Conservation (phyloP, 2,329 filamentous ascomycete species). For the Colletotrichum plurivorum region DNA sequence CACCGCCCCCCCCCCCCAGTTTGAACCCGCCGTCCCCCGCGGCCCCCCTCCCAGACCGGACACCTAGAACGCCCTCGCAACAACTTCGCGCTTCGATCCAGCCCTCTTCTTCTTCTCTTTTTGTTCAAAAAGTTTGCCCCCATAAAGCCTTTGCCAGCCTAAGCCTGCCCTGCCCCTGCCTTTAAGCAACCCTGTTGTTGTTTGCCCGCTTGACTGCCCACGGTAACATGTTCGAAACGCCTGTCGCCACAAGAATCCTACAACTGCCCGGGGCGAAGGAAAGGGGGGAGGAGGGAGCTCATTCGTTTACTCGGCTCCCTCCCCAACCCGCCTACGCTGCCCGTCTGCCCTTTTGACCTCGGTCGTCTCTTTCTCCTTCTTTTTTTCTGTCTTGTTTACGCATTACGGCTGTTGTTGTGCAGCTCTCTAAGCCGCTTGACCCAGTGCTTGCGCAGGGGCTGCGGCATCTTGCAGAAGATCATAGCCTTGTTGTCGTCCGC, state of each 20-base stretch:
- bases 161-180: constrained; percentile 7
- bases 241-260: constrained; percentile 16
- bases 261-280: background rate
- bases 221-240: constrained; percentile 4
- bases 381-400: constrained; percentile 25
- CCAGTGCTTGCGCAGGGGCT: constrained; percentile 68
- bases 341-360: constrained; percentile 6
- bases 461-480: constrained; percentile 74
- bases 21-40: constrained; percentile 15
- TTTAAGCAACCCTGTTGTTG: constrained; percentile 5
- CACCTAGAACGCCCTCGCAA: constrained; percentile 39
- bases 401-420: constrained; percentile 49
- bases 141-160: constrained; percentile 27
- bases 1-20: no score
- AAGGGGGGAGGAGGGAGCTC: background rate
- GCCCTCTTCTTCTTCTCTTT: constrained; percentile 8
- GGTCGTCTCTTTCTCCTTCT: no score
- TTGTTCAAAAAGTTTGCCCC: constrained; percentile 22
- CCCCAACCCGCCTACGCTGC: background rate
- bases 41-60: constrained; percentile 22
- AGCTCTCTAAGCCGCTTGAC: constrained; percentile 66
- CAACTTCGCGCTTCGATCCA: constrained; percentile 20
- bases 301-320: constrained; percentile 14
- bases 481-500: constrained; percentile 73
- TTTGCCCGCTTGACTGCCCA: constrained; percentile 4